These are phyloP conservation scores for Stephanodiscus minutulus DNA, from an alignment of 108 stramenopile genomes.

Conservation along the genomic window DNA sequence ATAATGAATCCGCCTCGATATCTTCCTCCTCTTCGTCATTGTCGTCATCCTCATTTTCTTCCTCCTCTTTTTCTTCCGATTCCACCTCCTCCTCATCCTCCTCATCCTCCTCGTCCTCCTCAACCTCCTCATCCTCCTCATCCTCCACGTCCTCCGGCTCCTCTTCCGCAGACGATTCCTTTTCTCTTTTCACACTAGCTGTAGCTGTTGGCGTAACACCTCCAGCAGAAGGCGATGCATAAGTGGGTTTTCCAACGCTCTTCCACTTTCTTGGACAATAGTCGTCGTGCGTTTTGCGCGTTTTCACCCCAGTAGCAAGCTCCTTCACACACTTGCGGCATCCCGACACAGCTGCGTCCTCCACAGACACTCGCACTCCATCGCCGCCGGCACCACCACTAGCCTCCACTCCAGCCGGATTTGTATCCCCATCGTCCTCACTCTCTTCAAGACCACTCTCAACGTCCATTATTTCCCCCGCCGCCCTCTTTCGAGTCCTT, in stretches of 20 bases:
- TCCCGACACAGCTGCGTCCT: constrained; percentile 20
- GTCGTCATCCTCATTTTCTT: background rate
- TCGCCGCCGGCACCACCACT: constrained; percentile 1
- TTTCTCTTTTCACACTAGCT: background rate
- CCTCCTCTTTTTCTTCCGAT: background rate
- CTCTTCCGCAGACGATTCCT: background rate
- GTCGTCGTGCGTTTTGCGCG: constrained; percentile 18
- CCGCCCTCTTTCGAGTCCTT: constrained; percentile 9
- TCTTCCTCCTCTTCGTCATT: constrained; percentile 2
- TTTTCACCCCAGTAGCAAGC: constrained; percentile 26
- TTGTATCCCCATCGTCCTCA: constrained; percentile 4
- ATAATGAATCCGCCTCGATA: background rate
- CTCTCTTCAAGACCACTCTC: constrained; percentile 8
- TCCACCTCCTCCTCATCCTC: constrained; percentile 3
- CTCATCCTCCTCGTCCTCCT: background rate
- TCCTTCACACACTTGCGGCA: constrained; percentile 33
- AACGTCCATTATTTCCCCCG: background rate
- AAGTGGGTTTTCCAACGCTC: constrained; percentile 25
- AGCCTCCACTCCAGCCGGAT: background rate
- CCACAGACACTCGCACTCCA: background rate
- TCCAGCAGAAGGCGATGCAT: constrained; percentile 5
- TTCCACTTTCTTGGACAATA: constrained; percentile 27
- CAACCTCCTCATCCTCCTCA: background rate
- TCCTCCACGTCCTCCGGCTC: background rate
- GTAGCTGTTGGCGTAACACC: background rate